Evolutionary conservation across 768 basidiomycete genomes (phyloP).

Genomic region (Auricularia auricula-judae): DNA sequence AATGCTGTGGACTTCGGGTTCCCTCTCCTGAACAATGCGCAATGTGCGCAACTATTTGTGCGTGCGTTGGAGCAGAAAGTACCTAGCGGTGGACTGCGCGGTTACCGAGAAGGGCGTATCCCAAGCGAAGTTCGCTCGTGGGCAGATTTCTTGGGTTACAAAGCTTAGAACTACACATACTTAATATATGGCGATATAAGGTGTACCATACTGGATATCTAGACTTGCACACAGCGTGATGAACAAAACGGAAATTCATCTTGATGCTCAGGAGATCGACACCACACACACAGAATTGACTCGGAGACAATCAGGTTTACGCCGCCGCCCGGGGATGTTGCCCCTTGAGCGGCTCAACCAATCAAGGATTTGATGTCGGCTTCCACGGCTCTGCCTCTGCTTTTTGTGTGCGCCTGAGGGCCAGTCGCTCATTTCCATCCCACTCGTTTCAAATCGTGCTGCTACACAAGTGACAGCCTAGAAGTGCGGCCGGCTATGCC

Average conservation of each 20-base stretch:
- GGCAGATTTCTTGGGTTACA: slow-evolving; percentile 75
- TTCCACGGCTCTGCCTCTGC: neutral
- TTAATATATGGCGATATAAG: neutral
- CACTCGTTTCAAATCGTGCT: neutral
- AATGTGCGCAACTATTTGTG: slow-evolving; percentile 82
- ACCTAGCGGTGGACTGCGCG: slow-evolving; percentile 61
- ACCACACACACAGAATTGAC: neutral
- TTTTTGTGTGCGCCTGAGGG: neutral
- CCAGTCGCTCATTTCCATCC: neutral
- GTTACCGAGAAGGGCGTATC: slow-evolving; percentile 78
- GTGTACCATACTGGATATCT: neutral
- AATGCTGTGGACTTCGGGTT: slow-evolving; percentile 96
- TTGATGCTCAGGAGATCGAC: neutral
- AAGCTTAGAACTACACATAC: slow-evolving; percentile 31
- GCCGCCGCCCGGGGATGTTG: neutral
- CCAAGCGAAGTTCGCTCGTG: slow-evolving; percentile 89
- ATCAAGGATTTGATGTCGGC: neutral
- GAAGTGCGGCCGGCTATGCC: neutral
- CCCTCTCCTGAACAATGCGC: slow-evolving; percentile 82
- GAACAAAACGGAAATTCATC: neutral
- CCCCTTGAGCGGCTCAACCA: neutral
- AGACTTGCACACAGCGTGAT: neutral
- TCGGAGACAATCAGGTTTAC: neutral
- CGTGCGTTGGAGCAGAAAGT: slow-evolving; percentile 80
- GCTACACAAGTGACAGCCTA: neutral